Evolutionary conservation across 1,139 yeast species (phyloP), one percentile per base, ranked within the genome.

Genomic region (Fermentozyma sake): DNA sequence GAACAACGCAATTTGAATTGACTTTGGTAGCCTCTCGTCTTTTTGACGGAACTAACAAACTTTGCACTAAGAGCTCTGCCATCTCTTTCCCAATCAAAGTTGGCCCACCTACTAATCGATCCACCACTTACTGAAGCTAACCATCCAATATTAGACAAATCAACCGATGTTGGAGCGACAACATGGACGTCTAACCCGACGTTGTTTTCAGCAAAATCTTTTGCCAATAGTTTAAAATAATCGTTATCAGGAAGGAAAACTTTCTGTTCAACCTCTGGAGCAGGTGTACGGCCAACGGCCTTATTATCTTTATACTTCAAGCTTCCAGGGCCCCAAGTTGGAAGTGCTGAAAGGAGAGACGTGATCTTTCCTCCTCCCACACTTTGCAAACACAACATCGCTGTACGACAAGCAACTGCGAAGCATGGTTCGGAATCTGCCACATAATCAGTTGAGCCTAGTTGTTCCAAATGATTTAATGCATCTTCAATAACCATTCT

Each of bases 311-410:
- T 78, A 33, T 72, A 63, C 12, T 65, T 62, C 27, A 89, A 65
- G n/a, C 72, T 65, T 2, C 97, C 97, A 1, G 91, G 84, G 0
- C 96, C 96, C 71, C 79, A 71, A 1, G 86, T 72, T 6, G 98
- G 96, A 20, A 87, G 55, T 1, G 78, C 61, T 3, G 86, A 68
- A 28, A 89, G 60, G 4, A 84, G 55, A 0, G 85, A 71, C 12
- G 83, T 72, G 20, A 89, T 78, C 42, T 89, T 85, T 41, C 96
- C 96, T 32, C 94, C 94, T 0, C 81, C 79, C 19, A 68, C 68
- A 15, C 60, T 52, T 20, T 69, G 69, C 23, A 89, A 61, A n/a
- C 89, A 79, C 38, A 74, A 50, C 44, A 68, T 61, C 0, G 93
- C 91, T 2, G 81, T 76, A 31, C 78, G 68, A 24, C 87, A 57